These are phyloP conservation scores for Ceratobasidium sp. DNA, from an alignment of 1,284 basidiomycete genomes.

Conservation along the genomic window DNA sequence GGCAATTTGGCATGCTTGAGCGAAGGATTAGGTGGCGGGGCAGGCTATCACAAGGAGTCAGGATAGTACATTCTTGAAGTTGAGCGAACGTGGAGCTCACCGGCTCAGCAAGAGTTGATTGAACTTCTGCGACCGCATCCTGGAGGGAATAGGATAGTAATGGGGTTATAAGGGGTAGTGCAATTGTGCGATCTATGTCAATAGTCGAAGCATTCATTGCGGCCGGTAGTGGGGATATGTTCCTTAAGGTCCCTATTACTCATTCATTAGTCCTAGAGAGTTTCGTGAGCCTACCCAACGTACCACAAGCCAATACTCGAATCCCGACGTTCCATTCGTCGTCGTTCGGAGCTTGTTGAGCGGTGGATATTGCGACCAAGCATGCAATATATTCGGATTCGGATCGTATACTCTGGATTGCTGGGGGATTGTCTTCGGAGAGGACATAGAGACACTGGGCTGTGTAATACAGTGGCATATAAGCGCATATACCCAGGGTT, in stretches of 20 bases:
- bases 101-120: constrained; percentile 35
- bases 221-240: constrained; percentile 78
- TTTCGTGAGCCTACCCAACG: constrained; percentile 49
- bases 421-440: constrained; percentile 86
- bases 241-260: constrained; percentile 76
- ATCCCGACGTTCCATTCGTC: constrained; percentile 70
- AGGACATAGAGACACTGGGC: constrained; percentile 92
- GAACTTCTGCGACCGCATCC: constrained; percentile 63
- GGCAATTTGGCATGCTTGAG: constrained; percentile 60
- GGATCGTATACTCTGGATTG: constrained; percentile 72
- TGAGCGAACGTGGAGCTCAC: constrained; percentile 3
- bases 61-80: not conserved
- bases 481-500: constrained; percentile 34
- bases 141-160: constrained; percentile 75
- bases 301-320: constrained; percentile 80
- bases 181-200: constrained; percentile 78
- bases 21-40: constrained; percentile 20
- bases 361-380: constrained; percentile 68
- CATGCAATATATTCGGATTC: constrained; percentile 76
- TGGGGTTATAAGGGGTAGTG: constrained; percentile 80
- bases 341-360: constrained; percentile 36
- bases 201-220: constrained; percentile 70
- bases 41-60: not conserved
- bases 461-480: constrained; percentile 55
- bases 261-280: not conserved